phyloP scores from a whole-genome alignment of 2,329 filamentous ascomycete species.

The Phialocephala sp. region DNA sequence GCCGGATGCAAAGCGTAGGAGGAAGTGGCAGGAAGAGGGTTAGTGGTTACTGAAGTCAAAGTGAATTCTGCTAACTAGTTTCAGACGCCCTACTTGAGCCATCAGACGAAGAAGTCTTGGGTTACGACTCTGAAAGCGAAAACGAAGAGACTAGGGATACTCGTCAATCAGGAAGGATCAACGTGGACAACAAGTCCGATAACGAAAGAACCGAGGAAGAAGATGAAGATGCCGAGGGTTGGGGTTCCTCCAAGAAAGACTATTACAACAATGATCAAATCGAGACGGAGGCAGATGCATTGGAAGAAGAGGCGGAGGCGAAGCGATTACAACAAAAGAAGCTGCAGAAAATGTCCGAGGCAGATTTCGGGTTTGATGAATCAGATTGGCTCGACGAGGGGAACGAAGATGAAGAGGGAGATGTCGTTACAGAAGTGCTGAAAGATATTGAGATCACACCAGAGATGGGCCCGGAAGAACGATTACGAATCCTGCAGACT shows the following conservation, averaged over 20 bases:
- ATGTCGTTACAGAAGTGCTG: constrained; percentile 83
- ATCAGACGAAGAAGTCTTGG: constrained; percentile 68
- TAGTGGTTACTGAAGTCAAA: constrained; percentile 27
- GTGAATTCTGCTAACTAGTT: constrained; percentile 10
- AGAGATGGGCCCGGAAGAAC: constrained; percentile 77
- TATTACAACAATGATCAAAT: constrained; percentile 88
- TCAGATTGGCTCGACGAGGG: constrained; percentile 76
- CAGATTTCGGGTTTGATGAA: constrained; percentile 93
- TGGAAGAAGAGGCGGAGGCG: constrained; percentile 92
- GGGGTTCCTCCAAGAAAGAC: constrained; percentile 87
- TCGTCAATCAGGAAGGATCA: constrained; percentile 59
- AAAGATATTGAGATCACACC: constrained; percentile 82
- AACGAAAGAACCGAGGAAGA: constrained; percentile 62
- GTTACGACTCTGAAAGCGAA: constrained; percentile 52
- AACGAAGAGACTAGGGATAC: constrained; percentile 45
- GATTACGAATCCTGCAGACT: constrained; percentile 74
- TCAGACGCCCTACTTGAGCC: constrained; percentile 59
- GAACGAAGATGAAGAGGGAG: constrained; percentile 54
- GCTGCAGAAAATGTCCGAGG: constrained; percentile 83
- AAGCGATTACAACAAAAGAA: constrained; percentile 90
- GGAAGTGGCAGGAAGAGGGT: constrained; percentile 72
- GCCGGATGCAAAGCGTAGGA: constrained; percentile 77
- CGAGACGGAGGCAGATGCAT: constrained; percentile 70
- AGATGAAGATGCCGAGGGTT: constrained; percentile 69
- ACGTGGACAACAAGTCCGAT: constrained; percentile 54